Conservation (phyloP, 1,139 yeast species). For the Hemisphaericaspora subhashii region DNA sequence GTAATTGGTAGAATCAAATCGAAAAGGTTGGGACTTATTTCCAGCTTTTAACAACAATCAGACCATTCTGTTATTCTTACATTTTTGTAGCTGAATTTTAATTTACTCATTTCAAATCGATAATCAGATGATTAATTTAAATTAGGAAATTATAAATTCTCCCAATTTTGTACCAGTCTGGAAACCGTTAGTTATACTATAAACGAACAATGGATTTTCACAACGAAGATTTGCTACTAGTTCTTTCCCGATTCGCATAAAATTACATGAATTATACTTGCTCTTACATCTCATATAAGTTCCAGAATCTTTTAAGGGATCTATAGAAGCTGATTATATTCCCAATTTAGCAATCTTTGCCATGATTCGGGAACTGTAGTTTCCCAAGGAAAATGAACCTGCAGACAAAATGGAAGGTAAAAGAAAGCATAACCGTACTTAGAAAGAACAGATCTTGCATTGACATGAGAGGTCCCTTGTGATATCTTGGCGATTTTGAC, state of each 20-base stretch:
- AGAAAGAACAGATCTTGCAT: conserved; percentile 1
- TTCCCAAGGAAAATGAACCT: not conserved
- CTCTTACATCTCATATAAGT: not conserved
- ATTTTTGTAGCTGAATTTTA: too few species aligned
- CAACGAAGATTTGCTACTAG: not conserved
- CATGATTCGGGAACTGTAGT: not conserved
- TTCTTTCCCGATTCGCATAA: not conserved
- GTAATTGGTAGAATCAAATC: not conserved
- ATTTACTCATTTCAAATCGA: too few species aligned
- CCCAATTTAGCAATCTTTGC: not conserved
- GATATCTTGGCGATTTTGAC: not conserved
- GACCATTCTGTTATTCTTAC: not conserved
- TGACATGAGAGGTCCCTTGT: not conserved
- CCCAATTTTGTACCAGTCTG: too few species aligned
- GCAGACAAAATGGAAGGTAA: not conserved
- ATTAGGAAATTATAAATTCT: not conserved
- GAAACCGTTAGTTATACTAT: too few species aligned
- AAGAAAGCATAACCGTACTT: not conserved
- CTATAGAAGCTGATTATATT: not conserved
- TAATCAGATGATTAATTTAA: not conserved
- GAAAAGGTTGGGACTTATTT: not conserved
- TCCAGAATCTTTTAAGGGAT: not conserved
- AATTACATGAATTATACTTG: not conserved
- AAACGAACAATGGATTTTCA: conserved; percentile 1
- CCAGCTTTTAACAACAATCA: not conserved